These are phyloP conservation scores for Eremothecium coryli DNA, from an alignment of 1,139 yeast species.

Conservation along the genomic window DNA sequence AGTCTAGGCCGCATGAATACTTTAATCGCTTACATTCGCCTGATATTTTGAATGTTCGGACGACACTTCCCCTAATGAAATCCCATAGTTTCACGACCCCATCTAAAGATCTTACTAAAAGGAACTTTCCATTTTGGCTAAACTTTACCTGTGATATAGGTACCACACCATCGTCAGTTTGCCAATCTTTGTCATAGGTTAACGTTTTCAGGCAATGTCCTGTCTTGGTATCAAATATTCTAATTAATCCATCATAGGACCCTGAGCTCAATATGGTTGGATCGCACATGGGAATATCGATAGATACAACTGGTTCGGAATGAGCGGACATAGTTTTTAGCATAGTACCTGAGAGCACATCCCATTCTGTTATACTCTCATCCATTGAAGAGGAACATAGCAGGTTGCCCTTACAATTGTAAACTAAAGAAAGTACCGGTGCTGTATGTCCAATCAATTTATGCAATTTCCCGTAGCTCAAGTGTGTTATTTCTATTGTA, in stretches of 20 bases:
- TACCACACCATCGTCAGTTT: slow-evolving; percentile 50
- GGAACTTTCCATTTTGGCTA: slow-evolving; percentile 75
- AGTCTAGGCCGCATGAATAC: slow-evolving; percentile 40
- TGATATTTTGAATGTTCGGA: slow-evolving; percentile 51
- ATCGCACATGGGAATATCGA: slow-evolving; percentile 62
- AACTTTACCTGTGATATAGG: slow-evolving; percentile 69
- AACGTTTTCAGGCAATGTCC: slow-evolving; percentile 90
- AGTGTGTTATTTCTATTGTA: slow-evolving; percentile 68
- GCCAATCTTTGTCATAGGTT: slow-evolving; percentile 57
- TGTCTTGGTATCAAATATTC: slow-evolving; percentile 78
- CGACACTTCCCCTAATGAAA: slow-evolving; percentile 64
- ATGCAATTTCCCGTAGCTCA: slow-evolving; percentile 44
- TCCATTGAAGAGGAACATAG: slow-evolving; percentile 80
- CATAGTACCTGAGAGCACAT: slow-evolving; percentile 58
- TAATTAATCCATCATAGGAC: slow-evolving; percentile 79
- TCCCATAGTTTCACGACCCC: slow-evolving; percentile 77
- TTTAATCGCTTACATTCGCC: slow-evolving; percentile 13
- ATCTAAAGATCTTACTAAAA: slow-evolving; percentile 73
- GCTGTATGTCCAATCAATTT: slow-evolving; percentile 75
- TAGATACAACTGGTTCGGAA: slow-evolving; percentile 76
- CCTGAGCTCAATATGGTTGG: slow-evolving; percentile 80
- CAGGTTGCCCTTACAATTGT: slow-evolving; percentile 67
- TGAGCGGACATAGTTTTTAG: slow-evolving; percentile 85
- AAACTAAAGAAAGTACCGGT: slow-evolving; percentile 66
- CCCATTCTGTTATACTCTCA: slow-evolving; percentile 90